Base-by-base conservation (phyloP, 441 rosid genomes). In the Gossypium aridum region DNA sequence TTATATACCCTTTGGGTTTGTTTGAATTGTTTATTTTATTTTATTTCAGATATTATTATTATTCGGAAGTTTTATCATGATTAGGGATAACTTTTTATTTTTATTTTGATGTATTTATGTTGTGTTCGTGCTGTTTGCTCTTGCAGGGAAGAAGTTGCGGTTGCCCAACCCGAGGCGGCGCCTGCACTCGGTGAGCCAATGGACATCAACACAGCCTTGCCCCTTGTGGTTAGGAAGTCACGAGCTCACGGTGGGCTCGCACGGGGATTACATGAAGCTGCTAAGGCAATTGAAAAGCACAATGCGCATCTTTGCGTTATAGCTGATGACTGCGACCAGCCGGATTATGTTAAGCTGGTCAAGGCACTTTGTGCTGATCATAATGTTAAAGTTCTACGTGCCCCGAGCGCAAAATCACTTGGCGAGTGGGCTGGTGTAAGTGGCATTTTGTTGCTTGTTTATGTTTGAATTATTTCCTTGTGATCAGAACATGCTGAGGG, bases 361-460 rank as follows among this genome's bases (percentile, higher is more conserved):
- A 94, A 94, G 76, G 94, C 91, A 14, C 97, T 57, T n/a, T 94
- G 99, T 31, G 89, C 85, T 55, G 97, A 92, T 71, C 98, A 90
- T 81, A 84, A 83, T 16, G 88, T 90, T 16, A 83, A 83, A 71
- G 71, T 95, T 79, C 74, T 95, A 55, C 86, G 87, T 0, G 97
- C 90, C 17, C 98, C 96, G 4, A 89, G 91, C 80, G 92, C 98
- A 16, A 91, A 92, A 81, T 85, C 96, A 53, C 98, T 92, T 0
- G 99, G 99, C 25, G 98, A 95, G 76, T 95, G 99, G 99, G 98
- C 97, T 77, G 99, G 99, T 55, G 99, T 95, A 84, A 87, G 96
- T 89, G 37, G 53, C 59, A 12, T 20, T 0, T 43, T 13, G 20
- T 13, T 1, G 16, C 13, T 25, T 2, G 3, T 23, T 31, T 53